Evolutionary conservation across 2,329 filamentous ascomycete species (phyloP), one percentile per base, ranked within the genome.

Genomic region (Emericellopsis cladophorae): DNA sequence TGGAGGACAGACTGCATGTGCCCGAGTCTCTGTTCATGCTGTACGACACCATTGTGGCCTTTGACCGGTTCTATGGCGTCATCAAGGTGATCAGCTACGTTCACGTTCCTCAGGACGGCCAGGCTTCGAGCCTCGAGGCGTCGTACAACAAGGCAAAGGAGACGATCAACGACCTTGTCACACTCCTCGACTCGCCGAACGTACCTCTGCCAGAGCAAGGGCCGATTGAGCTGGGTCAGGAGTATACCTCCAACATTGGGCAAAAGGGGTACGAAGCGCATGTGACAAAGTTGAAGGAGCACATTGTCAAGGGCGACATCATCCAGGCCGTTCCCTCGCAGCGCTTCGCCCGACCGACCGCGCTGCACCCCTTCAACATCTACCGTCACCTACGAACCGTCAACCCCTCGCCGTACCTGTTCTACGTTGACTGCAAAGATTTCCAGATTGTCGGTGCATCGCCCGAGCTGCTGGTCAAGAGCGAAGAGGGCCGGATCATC

Each of bases 271-370:
- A 98, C 64, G 88, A 95, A 65, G 67, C 64, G n/a, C 90, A 96
- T 58, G 92, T 98, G 42, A 81, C 75, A 21, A 70, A 65, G 37
- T 71, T 98, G 45, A 96, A 96, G 68, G 72, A 87, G 62, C 90
- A 96, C 68, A 96, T 98, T 51, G 74, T 78, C 51, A 74, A 76
- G 46, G 92, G 92, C 50, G 88, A 96, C 67, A 96, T 98, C 57
- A 96, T 98, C 64, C 92, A 98, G 61, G 87, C 88, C 1, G 92
- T 98, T 14, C 92, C 92, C 2, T 95, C 88, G 34, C 92, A 98
- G 64, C 79, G 92, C 40, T 85, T 96, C 56, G 81, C 89, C 7
- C 77, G 90, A 23, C 89, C 89, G 12, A 98, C 92, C 3, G 79
- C 77, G 42, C 70, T 98, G 35, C 92, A 98, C 60, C 90, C 92